Evolutionary conservation across 768 basidiomycete species (phyloP).

Genomic region (Cystobasidium ongulense): DNA sequence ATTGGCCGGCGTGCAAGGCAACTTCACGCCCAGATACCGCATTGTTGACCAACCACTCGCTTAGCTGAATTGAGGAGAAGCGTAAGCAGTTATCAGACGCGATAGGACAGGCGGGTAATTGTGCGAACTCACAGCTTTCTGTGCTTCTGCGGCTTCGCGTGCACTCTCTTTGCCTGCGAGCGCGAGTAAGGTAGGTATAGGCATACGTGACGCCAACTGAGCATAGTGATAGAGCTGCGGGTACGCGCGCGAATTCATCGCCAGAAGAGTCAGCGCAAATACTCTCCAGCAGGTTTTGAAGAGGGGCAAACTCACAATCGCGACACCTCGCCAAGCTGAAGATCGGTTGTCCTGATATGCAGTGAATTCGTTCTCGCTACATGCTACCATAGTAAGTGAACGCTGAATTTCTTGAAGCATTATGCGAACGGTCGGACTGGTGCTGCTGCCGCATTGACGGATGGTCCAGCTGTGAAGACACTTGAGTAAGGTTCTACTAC

Average conservation of each 20-base stretch:
- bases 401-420: neutral
- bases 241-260: too few species aligned
- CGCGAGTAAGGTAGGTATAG: neutral
- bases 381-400: neutral
- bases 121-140: neutral
- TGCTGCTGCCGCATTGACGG: slow-evolving; percentile 4
- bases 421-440: neutral
- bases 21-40: neutral
- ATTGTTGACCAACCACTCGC: neutral
- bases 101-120: neutral
- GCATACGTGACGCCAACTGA: neutral
- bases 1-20: neutral
- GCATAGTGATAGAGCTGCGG: neutral
- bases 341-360: neutral
- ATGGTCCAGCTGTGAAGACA: neutral
- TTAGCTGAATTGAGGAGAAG: too few species aligned
- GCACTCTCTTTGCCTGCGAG: slow-evolving; percentile 5
- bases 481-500: neutral
- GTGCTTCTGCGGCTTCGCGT: neutral
- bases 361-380: neutral
- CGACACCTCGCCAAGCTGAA: neutral
- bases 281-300: neutral
- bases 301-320: neutral
- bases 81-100: neutral
- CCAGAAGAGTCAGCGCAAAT: neutral